Evolutionary conservation across 2,329 filamentous ascomycete species (phyloP), one percentile per base, ranked within the genome.

Genomic region (Diaporthe sp.): DNA sequence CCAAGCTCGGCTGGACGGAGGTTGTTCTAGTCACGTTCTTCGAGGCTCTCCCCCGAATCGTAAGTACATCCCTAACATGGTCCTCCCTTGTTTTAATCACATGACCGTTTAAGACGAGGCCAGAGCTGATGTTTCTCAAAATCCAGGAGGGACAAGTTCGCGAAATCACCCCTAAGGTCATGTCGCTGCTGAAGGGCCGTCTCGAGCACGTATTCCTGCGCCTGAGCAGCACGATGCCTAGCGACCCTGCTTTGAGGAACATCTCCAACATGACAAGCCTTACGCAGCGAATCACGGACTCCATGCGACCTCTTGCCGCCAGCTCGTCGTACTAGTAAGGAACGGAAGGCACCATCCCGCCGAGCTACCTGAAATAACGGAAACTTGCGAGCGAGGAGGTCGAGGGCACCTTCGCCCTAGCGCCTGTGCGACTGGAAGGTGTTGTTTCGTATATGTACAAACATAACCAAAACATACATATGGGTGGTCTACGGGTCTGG

Each of bases 1-100:
- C 90, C 79, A 91, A 91, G 81, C 84, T 93, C 72, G 85, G 85
- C 31, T 92, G 91, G 90, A 86, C 92, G 55, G 91, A 93, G 80
- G 86, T 88, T 79, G 88, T 92, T 53, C 84, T 93, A n/a, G 83
- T 86, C 55, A 85, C 87, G 39, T 88, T 93, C 78, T 85, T 87
- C 74, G 84, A 85, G 72, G 86, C 85, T 67, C 80, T 90, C 15
- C 82, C 85, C 4, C 85, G 83, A 74, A 86, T 89, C 83, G 90
- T 92, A 85, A 84, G 90, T 87, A 70, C 60, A 55, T 60, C n/a
- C 39, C 4, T 37, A 44, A n/a, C 13, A 39, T 13, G 1, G 13
- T 60, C n/a, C 28, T 17, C 17, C 28, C 28, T 49, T 28, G 17
- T 37, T 37, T 60, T 31, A 1, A 37, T 67, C 31, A 46, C 76